A percentile compares a stretch with the other conserved stretches of the same genome.
These are phyloP conservation scores for Halophytophthora polymorphica DNA, from an alignment of 352 stramenopile genomes.

Conservation along the genomic window DNA sequence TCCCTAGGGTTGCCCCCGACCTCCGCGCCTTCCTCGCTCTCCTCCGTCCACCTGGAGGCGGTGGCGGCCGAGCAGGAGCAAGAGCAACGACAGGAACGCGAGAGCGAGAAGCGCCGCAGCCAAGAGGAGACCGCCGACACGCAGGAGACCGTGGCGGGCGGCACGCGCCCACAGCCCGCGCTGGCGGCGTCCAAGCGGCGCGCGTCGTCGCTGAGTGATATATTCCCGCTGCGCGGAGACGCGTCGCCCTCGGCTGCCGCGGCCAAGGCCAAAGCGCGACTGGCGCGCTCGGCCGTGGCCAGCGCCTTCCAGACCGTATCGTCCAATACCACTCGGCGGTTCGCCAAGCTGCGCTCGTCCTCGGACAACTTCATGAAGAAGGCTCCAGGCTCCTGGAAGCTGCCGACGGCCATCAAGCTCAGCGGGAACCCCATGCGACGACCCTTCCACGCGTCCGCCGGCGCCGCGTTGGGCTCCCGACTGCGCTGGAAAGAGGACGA, in stretches of 20 bases:
- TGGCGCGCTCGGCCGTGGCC: constrained; percentile 27
- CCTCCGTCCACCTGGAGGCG: neutral
- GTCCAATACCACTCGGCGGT: constrained; percentile 26
- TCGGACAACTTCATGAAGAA: constrained; percentile 43
- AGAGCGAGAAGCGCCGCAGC: no score
- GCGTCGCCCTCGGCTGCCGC: constrained; percentile 25
- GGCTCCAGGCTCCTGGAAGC: constrained; percentile 22
- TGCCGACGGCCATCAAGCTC: constrained; percentile 24
- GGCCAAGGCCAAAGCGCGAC: neutral
- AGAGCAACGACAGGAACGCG: no score
- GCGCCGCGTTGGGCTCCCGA: constrained; percentile 3
- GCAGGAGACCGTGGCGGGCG: no score
- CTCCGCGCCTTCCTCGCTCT: no score
- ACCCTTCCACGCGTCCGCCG: neutral
- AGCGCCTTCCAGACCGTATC: constrained; percentile 46
- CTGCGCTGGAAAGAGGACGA: constrained; percentile 32
- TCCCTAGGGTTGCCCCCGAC: no score
- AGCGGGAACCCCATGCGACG: constrained; percentile 21
- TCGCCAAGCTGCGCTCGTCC: constrained; percentile 40
- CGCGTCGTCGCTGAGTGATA: constrained; percentile 49
- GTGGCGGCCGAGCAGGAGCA: neutral
- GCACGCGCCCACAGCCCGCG: constrained; percentile 1
- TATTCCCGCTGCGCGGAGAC: constrained; percentile 24
- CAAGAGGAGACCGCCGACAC: no score
- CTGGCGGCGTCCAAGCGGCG: constrained; percentile 42